Conservation (phyloP, 2,329 filamentous ascomycete genomes). For the Trichoderma asperellum region DNA sequence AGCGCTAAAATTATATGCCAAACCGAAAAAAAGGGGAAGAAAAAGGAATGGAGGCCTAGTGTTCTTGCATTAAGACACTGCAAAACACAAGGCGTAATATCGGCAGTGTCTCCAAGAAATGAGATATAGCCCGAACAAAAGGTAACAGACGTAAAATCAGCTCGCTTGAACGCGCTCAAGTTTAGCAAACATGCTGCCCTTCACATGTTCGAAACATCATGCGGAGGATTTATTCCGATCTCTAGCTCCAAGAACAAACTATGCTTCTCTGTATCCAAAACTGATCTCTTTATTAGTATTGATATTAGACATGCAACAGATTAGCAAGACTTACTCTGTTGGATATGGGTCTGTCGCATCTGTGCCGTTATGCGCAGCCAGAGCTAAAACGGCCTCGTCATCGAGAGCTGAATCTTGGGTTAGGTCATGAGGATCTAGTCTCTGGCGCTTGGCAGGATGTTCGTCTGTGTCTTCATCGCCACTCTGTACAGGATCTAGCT, state of each 20-base stretch:
- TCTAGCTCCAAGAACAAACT: constrained; percentile 24
- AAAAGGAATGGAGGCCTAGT: not conserved
- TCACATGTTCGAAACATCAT: not conserved
- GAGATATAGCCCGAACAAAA: not conserved
- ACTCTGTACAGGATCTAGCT: constrained; percentile 29
- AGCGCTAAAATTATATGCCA: constrained; percentile 3
- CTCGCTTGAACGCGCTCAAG: not conserved
- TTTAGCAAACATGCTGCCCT: not conserved
- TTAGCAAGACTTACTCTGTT: constrained; percentile 46
- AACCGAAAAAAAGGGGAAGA: not conserved
- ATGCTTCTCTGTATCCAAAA: constrained; percentile 49
- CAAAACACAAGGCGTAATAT: not conserved
- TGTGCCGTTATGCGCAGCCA: constrained; percentile 50
- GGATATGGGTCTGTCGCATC: constrained; percentile 46
- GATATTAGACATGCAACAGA: not conserved
- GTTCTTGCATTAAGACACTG: not conserved
- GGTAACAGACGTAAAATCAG: not conserved
- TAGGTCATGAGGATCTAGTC: constrained; percentile 40
- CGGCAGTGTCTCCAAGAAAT: not conserved
- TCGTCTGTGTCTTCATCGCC: constrained; percentile 39
- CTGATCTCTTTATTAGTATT: constrained; percentile 33
- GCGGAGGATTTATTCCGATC: not conserved
- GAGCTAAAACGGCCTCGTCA: constrained; percentile 54
- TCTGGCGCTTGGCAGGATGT: constrained; percentile 47
- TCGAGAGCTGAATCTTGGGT: constrained; percentile 34